Base-by-base conservation (phyloP, 768 basidiomycete genomes). In the Glaciozyma martinii region DNA sequence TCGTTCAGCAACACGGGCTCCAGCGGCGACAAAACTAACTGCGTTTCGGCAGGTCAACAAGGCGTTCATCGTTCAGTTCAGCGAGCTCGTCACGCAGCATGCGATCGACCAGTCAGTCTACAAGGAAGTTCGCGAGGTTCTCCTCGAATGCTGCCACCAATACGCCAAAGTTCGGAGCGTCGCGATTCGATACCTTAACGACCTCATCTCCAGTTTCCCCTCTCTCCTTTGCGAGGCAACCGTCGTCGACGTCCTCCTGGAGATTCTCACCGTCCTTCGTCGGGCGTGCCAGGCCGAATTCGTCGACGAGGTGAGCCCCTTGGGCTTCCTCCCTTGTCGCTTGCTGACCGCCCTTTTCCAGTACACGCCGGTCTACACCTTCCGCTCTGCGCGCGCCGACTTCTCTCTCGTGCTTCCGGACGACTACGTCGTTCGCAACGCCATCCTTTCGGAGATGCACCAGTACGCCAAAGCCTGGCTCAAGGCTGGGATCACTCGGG, bases 191-290 rank as follows among this genome's bases (percentile, higher is more conserved):
- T 95, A 88, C 74, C 81, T 97, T 32, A 84, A 90, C 76, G 82
- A 85, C 46, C 79, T 98, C 47, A 86, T 98, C 68, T 86, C 85
- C 12, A 89, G 88, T 2, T 97, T 97, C 77, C 92, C 95, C 3
- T 91, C 92, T 19, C 79, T 99, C 57, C 88, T 95, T 84, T 98
- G 94, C 76, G 87, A 93, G 72, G 83, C 86, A 5, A 81, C 85
- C 15, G 81, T 98, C 18, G 88, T 98, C 9, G 91, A 87, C 70
- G 84, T 89, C 46, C 87, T 97, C 56, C 80, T 98, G 46, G 94
- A 99, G 73, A 86, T 90, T 53, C 80, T 99, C 65, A 97, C 95
- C 0, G 80, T 97, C 13, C 78, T 98, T 67, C 84, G 91, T 65
- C 82, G 85, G 56, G 85, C 90, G 1, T 90, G 89, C 73, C 90